These are phyloP conservation scores for Brassica cretica DNA, from an alignment of 345 rosid genomes.

Conservation along the genomic window DNA sequence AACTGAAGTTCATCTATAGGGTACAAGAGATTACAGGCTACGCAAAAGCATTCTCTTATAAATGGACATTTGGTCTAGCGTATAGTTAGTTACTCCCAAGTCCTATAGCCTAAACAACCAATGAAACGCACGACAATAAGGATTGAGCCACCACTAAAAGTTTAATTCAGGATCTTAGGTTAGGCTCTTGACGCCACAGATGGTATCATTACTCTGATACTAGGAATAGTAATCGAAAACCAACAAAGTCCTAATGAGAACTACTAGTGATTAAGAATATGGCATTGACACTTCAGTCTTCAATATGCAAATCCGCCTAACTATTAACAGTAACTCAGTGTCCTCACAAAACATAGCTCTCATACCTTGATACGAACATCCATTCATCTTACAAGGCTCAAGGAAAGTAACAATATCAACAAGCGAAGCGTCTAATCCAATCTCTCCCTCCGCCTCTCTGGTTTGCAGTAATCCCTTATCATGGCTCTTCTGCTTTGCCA, in stretches of 20 bases:
- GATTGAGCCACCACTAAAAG: neutral
- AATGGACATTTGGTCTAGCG: neutral
- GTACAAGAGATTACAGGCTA: constrained; percentile 39
- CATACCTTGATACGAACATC: neutral
- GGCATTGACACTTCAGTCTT: neutral
- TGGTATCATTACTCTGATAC: constrained; percentile 2
- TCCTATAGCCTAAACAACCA: neutral
- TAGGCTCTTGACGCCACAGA: neutral
- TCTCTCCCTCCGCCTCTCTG: neutral
- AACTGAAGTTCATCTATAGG: neutral
- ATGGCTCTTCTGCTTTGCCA: constrained; percentile 60
- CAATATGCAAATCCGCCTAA: neutral
- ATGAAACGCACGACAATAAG: neutral
- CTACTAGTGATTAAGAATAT: neutral
- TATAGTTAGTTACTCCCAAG: no score
- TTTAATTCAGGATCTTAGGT: neutral
- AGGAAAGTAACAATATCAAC: constrained; percentile 55
- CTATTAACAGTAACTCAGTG: neutral
- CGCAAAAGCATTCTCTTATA: neutral
- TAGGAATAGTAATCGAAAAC: neutral
- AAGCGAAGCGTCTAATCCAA: constrained; percentile 50
- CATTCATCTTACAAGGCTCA: constrained; percentile 48
- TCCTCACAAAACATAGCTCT: constrained; percentile 8
- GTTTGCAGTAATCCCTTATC: constrained; percentile 46
- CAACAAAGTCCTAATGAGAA: neutral